Evolutionary conservation across 257 asterid species (phyloP), one percentile per base, ranked within the genome.

Genomic region (Vinca minor): DNA sequence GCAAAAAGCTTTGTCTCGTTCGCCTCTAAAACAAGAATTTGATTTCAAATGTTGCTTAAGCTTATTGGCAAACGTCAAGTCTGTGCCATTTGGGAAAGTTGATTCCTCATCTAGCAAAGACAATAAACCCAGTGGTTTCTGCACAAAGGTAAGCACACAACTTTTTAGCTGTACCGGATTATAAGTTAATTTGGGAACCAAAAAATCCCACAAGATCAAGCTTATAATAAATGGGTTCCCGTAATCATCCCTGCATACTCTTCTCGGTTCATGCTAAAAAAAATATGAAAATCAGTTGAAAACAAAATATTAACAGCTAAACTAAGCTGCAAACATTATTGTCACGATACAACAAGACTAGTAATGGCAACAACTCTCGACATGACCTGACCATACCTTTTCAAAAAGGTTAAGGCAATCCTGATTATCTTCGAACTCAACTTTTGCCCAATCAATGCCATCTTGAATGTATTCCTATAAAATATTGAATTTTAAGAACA

Each of bases 401-500:
- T 89, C 98, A 62, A 93, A 93, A 62, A 93, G 88, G 81, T 89
- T 83, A 66, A 93, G 89, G 77, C 97, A 93, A 69, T 87, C 96
- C 76, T 93, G 96, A 74, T 93, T 93, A 83, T 93, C 98, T 66
- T 93, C 98, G 76, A 87, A 93, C 72, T 89, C 97, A 78, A 93
- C 95, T 80, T 74, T 93, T 36, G 90, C 82, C 97, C 97, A 93
- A 82, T 93, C 98, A 84, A 93, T 93, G 73, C 98, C 98, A 74
- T 93, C 96, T 83, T 85, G 95, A 69, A 89, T 83, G 68, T 89
- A 93, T 78, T 89, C 98, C 97, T 92, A 86, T 58, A 83, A 50
- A 69, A 64, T 36, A 59, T 65, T 55, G 54, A 46, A 58, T 18
- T 47, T 64, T 49, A 47, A 67, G 32, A 26, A 53, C 18, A 42